phyloP scores from a whole-genome alignment of 495 filamentous ascomycete species.

The Penicillium desertorum region DNA sequence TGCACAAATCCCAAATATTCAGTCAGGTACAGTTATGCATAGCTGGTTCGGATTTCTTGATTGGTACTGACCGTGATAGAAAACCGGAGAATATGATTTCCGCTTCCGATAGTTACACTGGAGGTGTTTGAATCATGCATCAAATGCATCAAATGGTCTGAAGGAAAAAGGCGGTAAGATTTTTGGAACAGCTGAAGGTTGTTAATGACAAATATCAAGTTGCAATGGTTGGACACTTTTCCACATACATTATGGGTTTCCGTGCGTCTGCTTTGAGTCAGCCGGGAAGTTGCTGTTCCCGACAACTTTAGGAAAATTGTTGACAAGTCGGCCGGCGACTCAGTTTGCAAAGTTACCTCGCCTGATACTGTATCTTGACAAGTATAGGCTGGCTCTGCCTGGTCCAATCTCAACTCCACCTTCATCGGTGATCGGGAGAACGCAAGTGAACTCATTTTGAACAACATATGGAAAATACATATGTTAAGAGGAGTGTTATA shows the following conservation, averaged over 20 bases:
- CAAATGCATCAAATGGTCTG: slow-evolving; percentile 3
- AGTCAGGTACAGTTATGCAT: background rate
- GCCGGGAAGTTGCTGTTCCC: slow-evolving; percentile 1
- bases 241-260: slow-evolving; percentile 5
- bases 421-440: background rate
- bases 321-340: slow-evolving; percentile 3
- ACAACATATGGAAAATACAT: background rate
- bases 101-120: slow-evolving; percentile 6
- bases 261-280: slow-evolving; percentile 1
- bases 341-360: background rate
- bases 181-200: background rate
- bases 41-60: background rate
- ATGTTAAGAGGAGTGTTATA: background rate
- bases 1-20: background rate
- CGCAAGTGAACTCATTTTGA: background rate
- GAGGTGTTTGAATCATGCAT: slow-evolving; percentile 1
- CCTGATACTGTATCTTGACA: slow-evolving; percentile 5
- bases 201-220: background rate
- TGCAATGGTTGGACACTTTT: background rate
- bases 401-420: slow-evolving; percentile 3
- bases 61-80: slow-evolving; percentile 1
- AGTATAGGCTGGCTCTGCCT: background rate
- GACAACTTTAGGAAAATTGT: slow-evolving; percentile 2
- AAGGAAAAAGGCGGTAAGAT: slow-evolving; percentile 1
- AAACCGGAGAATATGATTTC: background rate